Evolutionary conservation across 495 filamentous ascomycete genomes (phyloP).

Genomic region (Penicillium canescens): DNA sequence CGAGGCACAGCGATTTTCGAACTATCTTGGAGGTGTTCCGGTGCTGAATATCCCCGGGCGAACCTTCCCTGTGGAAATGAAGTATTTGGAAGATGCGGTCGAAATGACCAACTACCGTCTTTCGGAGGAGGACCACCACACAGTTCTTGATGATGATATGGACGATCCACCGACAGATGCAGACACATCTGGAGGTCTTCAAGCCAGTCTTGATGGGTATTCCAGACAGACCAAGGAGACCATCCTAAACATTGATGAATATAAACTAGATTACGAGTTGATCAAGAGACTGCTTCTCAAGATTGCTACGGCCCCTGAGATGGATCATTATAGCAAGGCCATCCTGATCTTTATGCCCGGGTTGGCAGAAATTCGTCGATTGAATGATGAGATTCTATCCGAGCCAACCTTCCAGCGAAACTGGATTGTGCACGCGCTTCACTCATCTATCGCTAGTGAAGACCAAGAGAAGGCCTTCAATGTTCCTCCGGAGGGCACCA

Average conservation of each 20-base stretch:
- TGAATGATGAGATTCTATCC: slow-evolving; percentile 78
- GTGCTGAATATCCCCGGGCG: slow-evolving; percentile 87
- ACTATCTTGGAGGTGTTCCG: slow-evolving; percentile 80
- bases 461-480: slow-evolving; percentile 92
- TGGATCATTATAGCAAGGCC: slow-evolving; percentile 76
- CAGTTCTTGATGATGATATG: slow-evolving; percentile 44
- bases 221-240: slow-evolving; percentile 71
- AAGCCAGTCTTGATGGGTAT: slow-evolving; percentile 63
- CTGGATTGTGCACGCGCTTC: slow-evolving; percentile 84
- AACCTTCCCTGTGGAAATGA: slow-evolving; percentile 86
- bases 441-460: slow-evolving; percentile 94
- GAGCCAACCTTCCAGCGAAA: slow-evolving; percentile 65
- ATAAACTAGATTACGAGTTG: slow-evolving; percentile 81
- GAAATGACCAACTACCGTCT: slow-evolving; percentile 73
- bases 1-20: slow-evolving; percentile 86
- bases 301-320: slow-evolving; percentile 66
- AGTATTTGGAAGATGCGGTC: slow-evolving; percentile 88
- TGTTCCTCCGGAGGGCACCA: slow-evolving; percentile 73
- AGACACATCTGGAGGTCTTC: slow-evolving; percentile 37
- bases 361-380: slow-evolving; percentile 84
- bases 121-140: slow-evolving; percentile 47
- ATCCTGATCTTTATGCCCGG: slow-evolving; percentile 94
- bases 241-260: slow-evolving; percentile 76
- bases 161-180: slow-evolving; percentile 48
- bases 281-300: slow-evolving; percentile 70